Percentiles rank a stretch among this genome's conserved stretches.
phyloP scores from a whole-genome alignment of 2,329 filamentous ascomycete genomes.

The Monosporascus sp. region DNA sequence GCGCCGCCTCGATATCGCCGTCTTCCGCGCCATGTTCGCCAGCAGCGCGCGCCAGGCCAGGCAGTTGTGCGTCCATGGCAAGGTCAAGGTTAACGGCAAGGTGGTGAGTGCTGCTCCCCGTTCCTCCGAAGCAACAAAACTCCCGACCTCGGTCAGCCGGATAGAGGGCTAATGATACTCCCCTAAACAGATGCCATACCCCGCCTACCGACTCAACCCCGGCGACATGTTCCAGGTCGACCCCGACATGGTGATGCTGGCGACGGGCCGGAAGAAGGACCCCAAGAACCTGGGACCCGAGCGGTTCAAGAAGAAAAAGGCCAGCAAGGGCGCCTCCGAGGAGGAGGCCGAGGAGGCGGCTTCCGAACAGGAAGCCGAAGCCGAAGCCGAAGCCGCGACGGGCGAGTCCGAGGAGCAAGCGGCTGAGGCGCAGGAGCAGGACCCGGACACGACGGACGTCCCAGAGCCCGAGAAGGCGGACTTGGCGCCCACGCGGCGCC shows the following conservation, averaged over 20 bases:
- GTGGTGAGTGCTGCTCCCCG: constrained; percentile 52
- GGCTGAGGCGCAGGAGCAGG: constrained; percentile 27
- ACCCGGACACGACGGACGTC: constrained; percentile 31
- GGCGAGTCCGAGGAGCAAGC: constrained; percentile 17
- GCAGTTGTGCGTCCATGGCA: constrained; percentile 89
- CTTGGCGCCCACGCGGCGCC: constrained; percentile 24
- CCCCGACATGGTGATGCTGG: constrained; percentile 78
- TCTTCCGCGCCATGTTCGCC: constrained; percentile 90
- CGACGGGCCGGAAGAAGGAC: constrained; percentile 70
- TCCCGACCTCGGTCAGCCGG: too few species aligned
- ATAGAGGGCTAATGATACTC: too few species aligned
- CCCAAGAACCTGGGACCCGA: constrained; percentile 10
- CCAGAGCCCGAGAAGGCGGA: constrained; percentile 16
- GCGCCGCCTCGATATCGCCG: constrained; percentile 84
- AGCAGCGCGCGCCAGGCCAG: constrained; percentile 89
- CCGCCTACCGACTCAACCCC: constrained; percentile 90
- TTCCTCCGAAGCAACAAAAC: too few species aligned
- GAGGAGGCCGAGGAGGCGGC: constrained; percentile 18
- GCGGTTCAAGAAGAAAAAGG: constrained; percentile 19
- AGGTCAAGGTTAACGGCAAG: constrained; percentile 93
- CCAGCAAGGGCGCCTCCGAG: constrained; percentile 15
- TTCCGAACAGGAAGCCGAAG: constrained; percentile 3
- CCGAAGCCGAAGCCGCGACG: constrained; percentile 9
- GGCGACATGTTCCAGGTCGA: constrained; percentile 98
- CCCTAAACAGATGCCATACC: constrained; percentile 72